Evolutionary conservation across 2,329 filamentous ascomycete genomes (phyloP).

Genomic region (Talaromyces albobiverticillius): DNA sequence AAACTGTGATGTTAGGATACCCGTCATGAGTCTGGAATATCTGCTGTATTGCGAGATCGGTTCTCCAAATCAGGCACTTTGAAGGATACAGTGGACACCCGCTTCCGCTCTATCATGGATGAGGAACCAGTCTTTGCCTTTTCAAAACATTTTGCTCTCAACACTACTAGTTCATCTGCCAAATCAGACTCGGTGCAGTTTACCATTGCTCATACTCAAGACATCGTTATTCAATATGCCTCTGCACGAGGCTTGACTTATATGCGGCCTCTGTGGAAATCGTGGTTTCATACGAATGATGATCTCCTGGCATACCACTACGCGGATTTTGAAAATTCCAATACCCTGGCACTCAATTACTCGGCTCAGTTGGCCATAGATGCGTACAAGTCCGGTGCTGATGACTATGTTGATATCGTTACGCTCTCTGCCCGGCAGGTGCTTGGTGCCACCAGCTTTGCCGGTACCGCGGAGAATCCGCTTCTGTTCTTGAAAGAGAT

Average conservation of each 20-base stretch:
- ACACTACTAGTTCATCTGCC: constrained; percentile 25
- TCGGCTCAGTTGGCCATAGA: constrained; percentile 67
- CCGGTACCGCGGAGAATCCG: constrained; percentile 67
- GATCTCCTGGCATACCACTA: constrained; percentile 75
- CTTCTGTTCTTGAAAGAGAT: constrained; percentile 83
- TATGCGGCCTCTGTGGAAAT: constrained; percentile 78
- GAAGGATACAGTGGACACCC: constrained; percentile 63
- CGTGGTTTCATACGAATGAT: constrained; percentile 64
- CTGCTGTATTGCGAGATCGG: constrained; percentile 60
- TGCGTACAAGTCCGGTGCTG: constrained; percentile 69
- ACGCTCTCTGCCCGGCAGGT: constrained; percentile 76
- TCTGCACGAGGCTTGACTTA: constrained; percentile 70
- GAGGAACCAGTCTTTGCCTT: constrained; percentile 82
- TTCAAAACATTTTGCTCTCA: constrained; percentile 60
- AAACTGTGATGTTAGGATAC: constrained; percentile 43
- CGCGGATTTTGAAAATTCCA: constrained; percentile 65
- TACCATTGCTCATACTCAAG: constrained; percentile 72
- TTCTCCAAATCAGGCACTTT: constrained; percentile 69
- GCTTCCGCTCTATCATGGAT: constrained; percentile 69
- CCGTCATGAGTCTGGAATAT: constrained; percentile 68
- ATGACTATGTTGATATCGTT: constrained; percentile 73
- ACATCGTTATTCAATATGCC: constrained; percentile 76
- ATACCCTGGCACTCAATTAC: constrained; percentile 66
- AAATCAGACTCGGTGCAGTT: constrained; percentile 63
- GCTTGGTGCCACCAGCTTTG: constrained; percentile 73